phyloP scores from a whole-genome alignment of 495 filamentous ascomycete species.

The Pyrenopolyporus hunteri region DNA sequence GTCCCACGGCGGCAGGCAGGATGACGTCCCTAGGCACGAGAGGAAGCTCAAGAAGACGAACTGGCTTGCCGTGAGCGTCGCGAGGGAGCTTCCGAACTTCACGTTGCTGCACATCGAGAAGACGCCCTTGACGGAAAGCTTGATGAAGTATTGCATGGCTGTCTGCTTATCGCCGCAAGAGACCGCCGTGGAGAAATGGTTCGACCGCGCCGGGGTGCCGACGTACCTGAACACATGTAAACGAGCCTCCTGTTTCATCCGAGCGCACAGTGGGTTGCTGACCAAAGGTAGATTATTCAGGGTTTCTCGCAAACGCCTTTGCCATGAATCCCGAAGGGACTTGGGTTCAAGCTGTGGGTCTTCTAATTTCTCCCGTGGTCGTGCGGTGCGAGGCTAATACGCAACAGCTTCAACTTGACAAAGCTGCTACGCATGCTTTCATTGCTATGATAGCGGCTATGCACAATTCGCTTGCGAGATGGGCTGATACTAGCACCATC shows the following conservation, averaged over 20 bases:
- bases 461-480: conserved; percentile 41
- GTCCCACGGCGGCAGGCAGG: neutral
- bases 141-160: conserved; percentile 43
- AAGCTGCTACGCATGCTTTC: conserved; percentile 42
- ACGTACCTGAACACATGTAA: conserved; percentile 43
- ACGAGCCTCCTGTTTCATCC: neutral
- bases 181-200: conserved; percentile 39
- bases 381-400: neutral
- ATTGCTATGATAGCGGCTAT: conserved; percentile 43
- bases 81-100: conserved; percentile 39
- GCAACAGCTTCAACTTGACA: conserved; percentile 39
- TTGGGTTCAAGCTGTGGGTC: conserved; percentile 39
- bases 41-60: conserved; percentile 32
- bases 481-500: conserved; percentile 41
- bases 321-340: conserved; percentile 45
- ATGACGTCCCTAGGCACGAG: conserved; percentile 9
- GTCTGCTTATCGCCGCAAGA: conserved; percentile 42
- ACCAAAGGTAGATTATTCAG: conserved; percentile 37
- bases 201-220: conserved; percentile 34
- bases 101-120: conserved; percentile 41
- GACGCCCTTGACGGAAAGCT: conserved; percentile 39
- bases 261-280: neutral
- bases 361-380: neutral
- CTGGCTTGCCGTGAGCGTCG: conserved; percentile 40
- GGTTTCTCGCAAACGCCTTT: conserved; percentile 42